These are phyloP conservation scores for Omphalotus guepiniiformis DNA, from an alignment of 768 basidiomycete species.

Conservation along the genomic window DNA sequence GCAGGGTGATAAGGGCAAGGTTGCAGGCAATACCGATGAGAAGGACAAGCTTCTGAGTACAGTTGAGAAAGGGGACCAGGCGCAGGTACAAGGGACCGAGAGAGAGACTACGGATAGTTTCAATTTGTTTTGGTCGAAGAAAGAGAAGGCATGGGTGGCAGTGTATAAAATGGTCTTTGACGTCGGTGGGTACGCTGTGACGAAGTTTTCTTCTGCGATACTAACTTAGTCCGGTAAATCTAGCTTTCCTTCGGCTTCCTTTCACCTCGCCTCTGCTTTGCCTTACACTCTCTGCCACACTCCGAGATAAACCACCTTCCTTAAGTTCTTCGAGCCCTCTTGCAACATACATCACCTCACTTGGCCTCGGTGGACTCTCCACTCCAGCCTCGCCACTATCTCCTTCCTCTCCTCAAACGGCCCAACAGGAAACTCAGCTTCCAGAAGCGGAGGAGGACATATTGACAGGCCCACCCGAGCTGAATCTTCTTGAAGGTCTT, in stretches of 20 bases:
- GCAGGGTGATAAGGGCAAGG: slow-evolving; percentile 34
- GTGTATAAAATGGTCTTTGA: slow-evolving; percentile 71
- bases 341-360: slow-evolving; percentile 31
- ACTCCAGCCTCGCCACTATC: slow-evolving; percentile 27
- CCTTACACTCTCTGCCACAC: slow-evolving; percentile 79
- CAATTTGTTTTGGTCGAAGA: slow-evolving; percentile 59
- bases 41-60: no score
- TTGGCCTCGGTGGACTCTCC: slow-evolving; percentile 33
- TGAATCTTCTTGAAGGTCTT: slow-evolving; percentile 65
- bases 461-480: slow-evolving; percentile 46
- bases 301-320: slow-evolving; percentile 72
- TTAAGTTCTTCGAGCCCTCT: slow-evolving; percentile 41
- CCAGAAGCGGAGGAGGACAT: slow-evolving; percentile 39
- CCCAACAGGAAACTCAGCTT: slow-evolving; percentile 21
- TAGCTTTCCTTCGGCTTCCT: slow-evolving; percentile 72
- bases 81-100: background rate
- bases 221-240: slow-evolving; percentile 6
- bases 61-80: background rate
- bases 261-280: slow-evolving; percentile 75
- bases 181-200: slow-evolving; percentile 62
- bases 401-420: slow-evolving; percentile 28
- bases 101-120: slow-evolving; percentile 52
- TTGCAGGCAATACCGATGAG: background rate
- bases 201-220: background rate
- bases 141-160: slow-evolving; percentile 66